Conservation (phyloP, 805 yeast species). For the Barnettozyma wickerhamii region DNA sequence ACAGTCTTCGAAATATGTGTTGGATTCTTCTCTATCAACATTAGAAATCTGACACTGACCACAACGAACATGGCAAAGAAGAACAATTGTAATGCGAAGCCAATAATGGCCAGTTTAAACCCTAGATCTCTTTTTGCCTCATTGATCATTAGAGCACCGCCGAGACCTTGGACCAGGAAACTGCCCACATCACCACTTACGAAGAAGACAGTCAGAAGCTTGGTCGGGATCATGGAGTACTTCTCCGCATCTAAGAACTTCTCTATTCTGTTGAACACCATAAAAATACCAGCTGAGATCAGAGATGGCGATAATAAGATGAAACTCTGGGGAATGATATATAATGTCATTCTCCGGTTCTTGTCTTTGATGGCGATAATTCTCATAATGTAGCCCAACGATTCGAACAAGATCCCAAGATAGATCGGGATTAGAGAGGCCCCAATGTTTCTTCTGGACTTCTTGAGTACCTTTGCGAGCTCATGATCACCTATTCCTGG, state of each 20-base stretch:
- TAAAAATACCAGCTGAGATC: slow-evolving; percentile 3
- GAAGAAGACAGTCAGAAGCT: slow-evolving; percentile 1
- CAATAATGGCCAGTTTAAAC: not conserved
- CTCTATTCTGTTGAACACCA: slow-evolving; percentile 3
- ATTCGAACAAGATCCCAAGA: slow-evolving; percentile 3
- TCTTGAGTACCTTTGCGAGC: not conserved
- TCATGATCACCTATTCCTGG: not conserved
- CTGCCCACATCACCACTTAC: slow-evolving; percentile 5
- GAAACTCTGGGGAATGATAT: slow-evolving; percentile 3
- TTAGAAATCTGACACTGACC: not conserved
- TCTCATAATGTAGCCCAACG: slow-evolving; percentile 4
- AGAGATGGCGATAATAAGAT: slow-evolving; percentile 3
- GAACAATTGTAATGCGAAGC: slow-evolving; percentile 4
- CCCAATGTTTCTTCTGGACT: not conserved
- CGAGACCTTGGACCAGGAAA: not conserved
- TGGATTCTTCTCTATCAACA: not conserved
- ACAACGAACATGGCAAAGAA: slow-evolving; percentile 3
- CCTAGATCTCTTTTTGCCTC: not conserved
- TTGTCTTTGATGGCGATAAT: not conserved
- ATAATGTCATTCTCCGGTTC: not conserved
- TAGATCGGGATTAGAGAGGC: not conserved
- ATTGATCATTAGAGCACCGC: slow-evolving; percentile 2
- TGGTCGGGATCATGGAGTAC: not conserved
- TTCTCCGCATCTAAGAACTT: not conserved
- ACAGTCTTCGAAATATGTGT: not conserved